These are phyloP conservation scores for Rhododendron griersonianum DNA, from an alignment of 148 eudicot species.

Conservation along the genomic window DNA sequence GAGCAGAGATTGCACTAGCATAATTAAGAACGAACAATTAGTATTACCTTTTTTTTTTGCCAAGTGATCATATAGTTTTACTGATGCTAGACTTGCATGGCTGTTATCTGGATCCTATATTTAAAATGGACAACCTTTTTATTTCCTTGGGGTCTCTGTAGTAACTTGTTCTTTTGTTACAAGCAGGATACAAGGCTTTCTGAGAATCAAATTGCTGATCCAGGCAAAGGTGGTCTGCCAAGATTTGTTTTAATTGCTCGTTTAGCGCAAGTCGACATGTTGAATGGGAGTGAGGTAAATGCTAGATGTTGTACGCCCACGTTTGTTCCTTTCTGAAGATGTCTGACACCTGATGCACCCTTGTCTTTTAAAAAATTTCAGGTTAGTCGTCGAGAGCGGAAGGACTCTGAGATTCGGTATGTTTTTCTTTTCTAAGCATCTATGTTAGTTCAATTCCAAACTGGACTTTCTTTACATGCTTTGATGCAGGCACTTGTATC, in stretches of 20 bases:
- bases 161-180: conserved; percentile 1
- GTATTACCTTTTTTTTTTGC: background rate
- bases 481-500: background rate
- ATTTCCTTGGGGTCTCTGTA: background rate
- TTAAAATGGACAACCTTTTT: background rate
- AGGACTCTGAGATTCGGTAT: conserved; percentile 95
- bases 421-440: conserved; percentile 9
- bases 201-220: conserved; percentile 81
- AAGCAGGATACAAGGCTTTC: conserved; percentile 78
- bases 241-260: conserved; percentile 86
- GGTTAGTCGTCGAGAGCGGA: conserved; percentile 79
- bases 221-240: conserved; percentile 71
- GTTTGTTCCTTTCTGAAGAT: conserved; percentile 1
- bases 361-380: conserved; percentile 27
- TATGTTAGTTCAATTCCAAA: background rate
- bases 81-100: background rate
- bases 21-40: background rate
- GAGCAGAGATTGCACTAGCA: background rate
- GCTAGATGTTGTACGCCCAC: background rate
- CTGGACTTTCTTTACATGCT: background rate
- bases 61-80: background rate
- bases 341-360: conserved; percentile 13
- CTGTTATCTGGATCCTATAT: background rate
- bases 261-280: conserved; percentile 56
- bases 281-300: conserved; percentile 93